Conservation (phyloP, 352 stramenopile genomes). For the Globisporangium polare region DNA sequence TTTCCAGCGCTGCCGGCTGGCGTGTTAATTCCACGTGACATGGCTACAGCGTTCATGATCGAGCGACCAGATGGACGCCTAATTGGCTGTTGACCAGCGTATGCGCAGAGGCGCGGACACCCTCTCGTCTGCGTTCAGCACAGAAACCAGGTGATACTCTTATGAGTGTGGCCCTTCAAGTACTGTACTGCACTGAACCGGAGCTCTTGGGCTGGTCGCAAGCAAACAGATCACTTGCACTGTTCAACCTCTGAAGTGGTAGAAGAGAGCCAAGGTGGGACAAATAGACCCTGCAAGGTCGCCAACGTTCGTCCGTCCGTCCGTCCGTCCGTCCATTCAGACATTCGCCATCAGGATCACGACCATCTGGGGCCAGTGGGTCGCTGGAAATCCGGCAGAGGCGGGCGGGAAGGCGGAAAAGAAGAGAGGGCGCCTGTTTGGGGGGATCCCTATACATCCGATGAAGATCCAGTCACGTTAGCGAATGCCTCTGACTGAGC, state of each 20-base stretch:
- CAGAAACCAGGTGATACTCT: not conserved
- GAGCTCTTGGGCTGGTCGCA: not conserved
- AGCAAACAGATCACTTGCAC: not conserved
- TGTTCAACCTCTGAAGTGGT: not conserved
- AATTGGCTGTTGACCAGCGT: conserved; percentile 6
- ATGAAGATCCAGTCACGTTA: conserved; percentile 1
- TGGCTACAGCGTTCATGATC: conserved; percentile 3
- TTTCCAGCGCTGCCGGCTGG: not conserved
- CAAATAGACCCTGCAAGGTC: not conserved
- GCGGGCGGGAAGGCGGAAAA: not conserved
- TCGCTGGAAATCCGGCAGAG: conserved; percentile 1
- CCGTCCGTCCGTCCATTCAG: conserved; percentile 3
- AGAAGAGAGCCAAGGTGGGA: not conserved
- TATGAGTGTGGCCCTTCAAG: conserved; percentile 12
- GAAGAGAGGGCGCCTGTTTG: not conserved
- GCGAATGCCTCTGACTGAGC: not conserved
- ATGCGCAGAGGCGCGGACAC: not conserved
- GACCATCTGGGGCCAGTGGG: conserved; percentile 1
- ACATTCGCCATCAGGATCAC: not conserved
- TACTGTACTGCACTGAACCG: not conserved
- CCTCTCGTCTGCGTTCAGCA: not conserved
- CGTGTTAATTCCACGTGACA: not conserved
- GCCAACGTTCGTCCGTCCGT: too few species aligned
- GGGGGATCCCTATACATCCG: conserved; percentile 5
- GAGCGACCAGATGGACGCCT: not conserved